A percentile compares a stretch with the other conserved stretches of the same genome.
phyloP scores from a whole-genome alignment of 169 alveolate species.

The Plasmodium blacklocki region DNA sequence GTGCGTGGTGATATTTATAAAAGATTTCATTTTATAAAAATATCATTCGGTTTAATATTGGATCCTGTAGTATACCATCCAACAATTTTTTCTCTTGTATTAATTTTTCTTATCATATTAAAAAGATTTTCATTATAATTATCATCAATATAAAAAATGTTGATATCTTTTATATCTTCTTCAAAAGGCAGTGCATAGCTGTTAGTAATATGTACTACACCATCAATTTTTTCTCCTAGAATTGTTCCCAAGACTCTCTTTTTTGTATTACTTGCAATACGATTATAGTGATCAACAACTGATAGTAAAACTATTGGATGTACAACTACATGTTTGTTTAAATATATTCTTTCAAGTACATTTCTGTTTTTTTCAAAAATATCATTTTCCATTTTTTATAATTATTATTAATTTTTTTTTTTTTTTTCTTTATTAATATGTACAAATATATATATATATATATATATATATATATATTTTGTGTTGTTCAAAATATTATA shows the following conservation, averaged over 20 bases:
- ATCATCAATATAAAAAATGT: constrained; percentile 98
- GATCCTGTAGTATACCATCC: constrained; percentile 99
- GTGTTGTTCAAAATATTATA: no score
- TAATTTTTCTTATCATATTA: constrained; percentile 96
- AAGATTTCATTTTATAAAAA: constrained; percentile 97
- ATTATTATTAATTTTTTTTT: background rate
- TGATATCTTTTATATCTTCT: constrained; percentile 98
- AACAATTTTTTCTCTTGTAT: constrained; percentile 96
- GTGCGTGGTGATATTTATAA: constrained; percentile 94
- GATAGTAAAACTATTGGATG: constrained; percentile 98
- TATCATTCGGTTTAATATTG: constrained; percentile 96
- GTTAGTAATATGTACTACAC: constrained; percentile 96
- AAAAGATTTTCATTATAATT: constrained; percentile 97
- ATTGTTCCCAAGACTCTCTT: constrained; percentile 99
- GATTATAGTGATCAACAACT: constrained; percentile 99
- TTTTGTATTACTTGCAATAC: constrained; percentile 96
- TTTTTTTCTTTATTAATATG: background rate
- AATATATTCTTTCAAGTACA: constrained; percentile 69
- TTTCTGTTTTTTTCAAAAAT: constrained; percentile 77
- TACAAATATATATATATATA: no score
- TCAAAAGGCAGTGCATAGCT: constrained; percentile 99
- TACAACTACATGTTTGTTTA: constrained; percentile 88
- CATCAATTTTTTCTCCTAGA: constrained; percentile 93
- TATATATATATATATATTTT: no score
- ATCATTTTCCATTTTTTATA: constrained; percentile 61